Percentiles rank a stretch among this genome's conserved stretches.
Evolutionary conservation across 495 filamentous ascomycete species (phyloP).

Genomic region (Aspergillus ostianus): DNA sequence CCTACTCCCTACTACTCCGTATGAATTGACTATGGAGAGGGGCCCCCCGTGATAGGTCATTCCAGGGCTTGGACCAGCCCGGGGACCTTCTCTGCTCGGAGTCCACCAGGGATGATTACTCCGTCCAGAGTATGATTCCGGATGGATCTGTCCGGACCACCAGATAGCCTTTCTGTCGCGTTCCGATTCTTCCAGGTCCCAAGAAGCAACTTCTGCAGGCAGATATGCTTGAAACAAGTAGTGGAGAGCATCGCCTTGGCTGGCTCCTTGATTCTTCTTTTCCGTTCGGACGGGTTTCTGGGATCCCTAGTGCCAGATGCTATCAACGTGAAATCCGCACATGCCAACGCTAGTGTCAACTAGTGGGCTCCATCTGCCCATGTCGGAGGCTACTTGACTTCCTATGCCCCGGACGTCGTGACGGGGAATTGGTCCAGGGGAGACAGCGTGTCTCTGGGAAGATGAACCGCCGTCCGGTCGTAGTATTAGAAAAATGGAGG

Average conservation of each 20-base stretch:
- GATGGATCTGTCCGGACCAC: background rate
- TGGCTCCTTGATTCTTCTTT: slow-evolving; percentile 1
- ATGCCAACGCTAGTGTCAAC: slow-evolving; percentile 11
- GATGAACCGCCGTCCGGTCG: too few species aligned
- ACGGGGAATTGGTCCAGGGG: too few species aligned
- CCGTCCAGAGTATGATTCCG: background rate
- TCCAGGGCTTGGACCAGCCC: background rate
- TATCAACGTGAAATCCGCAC: slow-evolving; percentile 8
- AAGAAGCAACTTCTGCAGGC: background rate
- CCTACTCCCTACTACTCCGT: too few species aligned
- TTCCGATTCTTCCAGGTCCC: too few species aligned
- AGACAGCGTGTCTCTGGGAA: too few species aligned
- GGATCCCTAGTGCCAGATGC: background rate
- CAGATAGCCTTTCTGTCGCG: background rate
- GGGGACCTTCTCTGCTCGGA: background rate
- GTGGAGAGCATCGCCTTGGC: background rate
- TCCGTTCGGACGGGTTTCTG: background rate
- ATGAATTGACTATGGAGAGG: too few species aligned
- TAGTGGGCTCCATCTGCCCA: slow-evolving; percentile 11
- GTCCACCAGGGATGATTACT: background rate
- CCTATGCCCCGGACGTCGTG: background rate
- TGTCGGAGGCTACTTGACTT: slow-evolving; percentile 1
- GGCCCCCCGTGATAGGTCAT: background rate
- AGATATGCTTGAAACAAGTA: background rate
- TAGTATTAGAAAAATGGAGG: background rate